Base-by-base conservation (phyloP, 2,329 filamentous ascomycete species). In the Botrytis byssoidea region DNA sequence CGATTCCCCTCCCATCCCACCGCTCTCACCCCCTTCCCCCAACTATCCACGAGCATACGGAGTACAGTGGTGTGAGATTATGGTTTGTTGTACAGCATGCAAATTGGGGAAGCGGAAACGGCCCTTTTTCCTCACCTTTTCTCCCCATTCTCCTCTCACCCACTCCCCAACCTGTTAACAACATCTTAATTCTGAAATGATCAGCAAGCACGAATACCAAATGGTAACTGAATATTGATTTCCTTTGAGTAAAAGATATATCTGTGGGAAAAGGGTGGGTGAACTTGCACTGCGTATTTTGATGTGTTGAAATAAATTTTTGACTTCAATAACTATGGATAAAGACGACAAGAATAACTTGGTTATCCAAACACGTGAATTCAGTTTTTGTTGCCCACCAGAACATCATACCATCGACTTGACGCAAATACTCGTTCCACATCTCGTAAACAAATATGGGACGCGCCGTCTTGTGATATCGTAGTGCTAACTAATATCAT, bases 41-140 rank as follows among this genome's bases (percentile, higher is more conserved):
- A 63, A 63, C 60, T 63, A n/a, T 63, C 40, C 35, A 40, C 35
- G 40, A 25, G 22, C 25, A 40, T 40, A n/a, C 14, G 35, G 60
- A 63, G 35, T 63, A 40, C 60, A 63, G 60, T 63, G 35, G 22
- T 40, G 35, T 63, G 35, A 16, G 22, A 8, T n/a, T n/a, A 40
- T 63, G 22, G 18, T 16, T 40, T 63, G 22, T 63, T 63, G 60
- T 63, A 63, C 60, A 63, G 25, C 35, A 63, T 40, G 60, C 35
- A 40, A n/a, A 63, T 40, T 63, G 60, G 60, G 60, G 60, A 40
- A 40, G 60, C 37, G 60, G 60, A 63, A 63, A 63, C 60, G 60
- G 60, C 60, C 60, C 60, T 63, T 63, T 35, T 61, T 18, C 35
- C 59, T 63, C 59, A 16, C 35, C 35, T 22, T 61, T 61, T 61